Base-by-base conservation (phyloP, 345 rosid genomes). In the Camelina sativa region DNA sequence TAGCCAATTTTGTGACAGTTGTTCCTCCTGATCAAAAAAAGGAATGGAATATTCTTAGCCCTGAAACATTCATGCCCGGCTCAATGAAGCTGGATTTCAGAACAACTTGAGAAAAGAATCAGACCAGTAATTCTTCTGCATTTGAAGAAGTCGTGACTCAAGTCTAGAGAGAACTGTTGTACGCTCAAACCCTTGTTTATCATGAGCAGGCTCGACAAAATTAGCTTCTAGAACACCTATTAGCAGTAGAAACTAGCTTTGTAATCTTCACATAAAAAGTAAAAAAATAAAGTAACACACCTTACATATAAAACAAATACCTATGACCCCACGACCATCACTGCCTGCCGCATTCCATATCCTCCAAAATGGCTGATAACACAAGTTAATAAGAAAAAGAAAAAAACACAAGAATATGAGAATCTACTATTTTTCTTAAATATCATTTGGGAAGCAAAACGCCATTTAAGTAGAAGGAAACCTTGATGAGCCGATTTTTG, bases 181-280 rank as follows among this genome's bases (percentile, higher is more conserved):
- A 50, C 94, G 91, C 81, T 91, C 96, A 82, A 93, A 91, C 19
- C 97, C 97, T 80, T 93, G 98, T 86, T 93, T 93, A 82, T 93
- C 96, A 81, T 93, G 97, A 72, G 98, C 97, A 71, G 98, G 98
- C 80, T 93, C 97, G 30, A 93, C 89, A 80, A 93, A 93, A 84
- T 93, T 86, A 71, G 98, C 98, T 82, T 93, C 98, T 80, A 93
- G 76, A 19, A 91, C 91, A 80, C 98, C 98, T 91, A 71, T 59
- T 67, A 64, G 57, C 73, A 78, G 51, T 66, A 65, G 65, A 52
- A 19, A 62, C 77, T 44, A 34, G 59, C 72, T 59, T 81, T 71
- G 66, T 71, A 19, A 56, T 43, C 40, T 12, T 51, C 73, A 20
- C 3, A 4, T n/a, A 15, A 70, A 15, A 70, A 20, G 11, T 57